A percentile compares a stretch with the other conserved stretches of the same genome.
These are phyloP conservation scores for Malassezia globosa DNA, from an alignment of 1,284 basidiomycete genomes.

Conservation along the genomic window DNA sequence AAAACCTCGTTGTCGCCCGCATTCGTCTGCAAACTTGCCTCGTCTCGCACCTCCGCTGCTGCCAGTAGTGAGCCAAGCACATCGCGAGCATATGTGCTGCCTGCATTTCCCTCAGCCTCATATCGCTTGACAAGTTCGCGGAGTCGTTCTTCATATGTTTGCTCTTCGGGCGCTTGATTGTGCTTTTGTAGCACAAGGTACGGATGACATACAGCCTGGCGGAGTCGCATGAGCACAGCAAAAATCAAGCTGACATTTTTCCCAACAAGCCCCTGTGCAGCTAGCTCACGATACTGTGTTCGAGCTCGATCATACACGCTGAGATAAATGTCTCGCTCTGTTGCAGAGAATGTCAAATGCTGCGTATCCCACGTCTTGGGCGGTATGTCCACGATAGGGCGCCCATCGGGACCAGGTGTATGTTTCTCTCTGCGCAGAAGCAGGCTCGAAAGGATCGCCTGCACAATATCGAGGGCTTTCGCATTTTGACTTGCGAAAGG, in stretches of 20 bases:
- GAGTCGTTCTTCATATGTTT: slow-evolving; percentile 20
- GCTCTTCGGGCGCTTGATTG: slow-evolving; percentile 20
- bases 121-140: slow-evolving; percentile 27
- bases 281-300: slow-evolving; percentile 32
- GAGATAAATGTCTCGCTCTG: slow-evolving; percentile 47
- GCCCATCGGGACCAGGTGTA: slow-evolving; percentile 74
- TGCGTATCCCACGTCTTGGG: slow-evolving; percentile 59
- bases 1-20: no score
- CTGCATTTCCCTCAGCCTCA: slow-evolving; percentile 17
- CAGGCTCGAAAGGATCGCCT: slow-evolving; percentile 49
- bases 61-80: slow-evolving; percentile 23
- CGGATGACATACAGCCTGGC: slow-evolving; percentile 50
- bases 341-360: slow-evolving; percentile 25
- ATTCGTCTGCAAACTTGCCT: slow-evolving; percentile 20
- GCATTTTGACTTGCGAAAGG: slow-evolving; percentile 40
- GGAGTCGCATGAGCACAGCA: slow-evolving; percentile 48
- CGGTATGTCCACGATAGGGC: slow-evolving; percentile 77
- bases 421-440: slow-evolving; percentile 79
- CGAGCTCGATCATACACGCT: slow-evolving; percentile 41
- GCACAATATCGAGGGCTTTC: slow-evolving; percentile 41
- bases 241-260: slow-evolving; percentile 48
- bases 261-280: slow-evolving; percentile 31
- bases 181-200: slow-evolving; percentile 41
- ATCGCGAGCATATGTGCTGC: slow-evolving; percentile 17
- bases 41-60: no score